phyloP scores from a whole-genome alignment of 805 yeast genomes.

The Clavispora carvajalis region DNA sequence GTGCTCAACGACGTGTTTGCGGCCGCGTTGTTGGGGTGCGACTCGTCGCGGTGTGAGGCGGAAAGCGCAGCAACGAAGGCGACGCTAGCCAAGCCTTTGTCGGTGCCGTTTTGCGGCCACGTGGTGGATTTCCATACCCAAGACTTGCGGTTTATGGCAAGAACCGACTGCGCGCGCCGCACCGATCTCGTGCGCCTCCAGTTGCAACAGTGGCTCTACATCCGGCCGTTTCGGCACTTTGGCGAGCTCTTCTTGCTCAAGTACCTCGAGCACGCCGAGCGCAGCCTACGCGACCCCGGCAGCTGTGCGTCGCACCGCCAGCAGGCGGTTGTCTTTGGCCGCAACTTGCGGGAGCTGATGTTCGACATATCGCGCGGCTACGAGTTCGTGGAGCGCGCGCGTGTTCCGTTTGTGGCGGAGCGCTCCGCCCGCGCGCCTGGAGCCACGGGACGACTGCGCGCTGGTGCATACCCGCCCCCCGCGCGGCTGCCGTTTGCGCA shows the following conservation, averaged over 20 bases:
- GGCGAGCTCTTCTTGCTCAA: constrained; percentile 17
- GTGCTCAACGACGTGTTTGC: constrained; percentile 4
- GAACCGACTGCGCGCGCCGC: background rate
- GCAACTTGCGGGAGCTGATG: constrained; percentile 16
- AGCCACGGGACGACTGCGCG: constrained; percentile 1
- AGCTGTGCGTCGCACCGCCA: background rate
- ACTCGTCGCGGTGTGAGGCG: too few species aligned
- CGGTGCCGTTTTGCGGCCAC: constrained; percentile 20
- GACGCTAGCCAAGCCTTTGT: background rate
- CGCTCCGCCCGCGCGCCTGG: constrained; percentile 1
- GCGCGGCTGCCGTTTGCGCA: constrained; percentile 16
- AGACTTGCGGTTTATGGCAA: constrained; percentile 28
- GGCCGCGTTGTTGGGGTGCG: constrained; percentile 4
- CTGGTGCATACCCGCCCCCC: constrained; percentile 2
- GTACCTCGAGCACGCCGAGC: constrained; percentile 7
- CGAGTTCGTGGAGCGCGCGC: constrained; percentile 9
- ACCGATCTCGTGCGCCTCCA: constrained; percentile 18
- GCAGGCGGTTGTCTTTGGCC: background rate
- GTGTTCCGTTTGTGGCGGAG: constrained; percentile 9
- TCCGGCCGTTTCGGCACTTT: constrained; percentile 31
- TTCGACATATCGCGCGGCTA: constrained; percentile 18
- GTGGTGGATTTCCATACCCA: constrained; percentile 31
- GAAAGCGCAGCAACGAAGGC: background rate
- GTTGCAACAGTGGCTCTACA: constrained; percentile 32
- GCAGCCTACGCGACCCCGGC: constrained; percentile 1